These are phyloP conservation scores for Chaetomium cochliodes DNA, from an alignment of 495 filamentous ascomycete genomes.

Conservation along the genomic window DNA sequence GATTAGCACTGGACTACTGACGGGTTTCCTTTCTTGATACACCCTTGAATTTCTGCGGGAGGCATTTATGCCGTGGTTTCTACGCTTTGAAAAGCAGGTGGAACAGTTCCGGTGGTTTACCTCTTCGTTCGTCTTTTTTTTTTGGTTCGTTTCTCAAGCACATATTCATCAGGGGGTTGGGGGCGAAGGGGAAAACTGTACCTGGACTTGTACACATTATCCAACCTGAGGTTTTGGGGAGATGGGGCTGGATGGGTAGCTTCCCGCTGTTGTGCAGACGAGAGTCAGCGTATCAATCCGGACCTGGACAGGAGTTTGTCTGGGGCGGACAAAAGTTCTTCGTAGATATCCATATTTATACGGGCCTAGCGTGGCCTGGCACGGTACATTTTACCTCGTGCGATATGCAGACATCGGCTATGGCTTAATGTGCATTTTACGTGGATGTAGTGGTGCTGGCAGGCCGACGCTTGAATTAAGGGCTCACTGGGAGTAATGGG, in stretches of 20 bases:
- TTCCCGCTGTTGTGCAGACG: slow-evolving; percentile 5
- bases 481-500: no score
- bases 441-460: no score
- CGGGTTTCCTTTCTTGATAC: neutral
- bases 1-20: neutral
- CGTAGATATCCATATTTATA: slow-evolving; percentile 6
- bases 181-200: neutral
- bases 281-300: neutral
- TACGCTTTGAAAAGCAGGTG: neutral
- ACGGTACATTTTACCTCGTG: no score
- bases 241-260: neutral
- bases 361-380: no score
- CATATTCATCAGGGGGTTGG: neutral
- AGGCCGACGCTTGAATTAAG: no score
- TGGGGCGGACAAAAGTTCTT: neutral
- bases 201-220: slow-evolving; percentile 5
- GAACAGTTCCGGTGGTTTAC: neutral
- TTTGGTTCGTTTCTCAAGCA: slow-evolving; percentile 4
- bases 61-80: neutral
- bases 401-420: no score
- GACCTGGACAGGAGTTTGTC: neutral
- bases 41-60: no score
- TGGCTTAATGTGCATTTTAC: no score
- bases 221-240: slow-evolving; percentile 8
- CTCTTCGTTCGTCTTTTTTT: slow-evolving; percentile 1